Base-by-base conservation (phyloP, 257 asterid genomes). In the Solanum rostratum region DNA sequence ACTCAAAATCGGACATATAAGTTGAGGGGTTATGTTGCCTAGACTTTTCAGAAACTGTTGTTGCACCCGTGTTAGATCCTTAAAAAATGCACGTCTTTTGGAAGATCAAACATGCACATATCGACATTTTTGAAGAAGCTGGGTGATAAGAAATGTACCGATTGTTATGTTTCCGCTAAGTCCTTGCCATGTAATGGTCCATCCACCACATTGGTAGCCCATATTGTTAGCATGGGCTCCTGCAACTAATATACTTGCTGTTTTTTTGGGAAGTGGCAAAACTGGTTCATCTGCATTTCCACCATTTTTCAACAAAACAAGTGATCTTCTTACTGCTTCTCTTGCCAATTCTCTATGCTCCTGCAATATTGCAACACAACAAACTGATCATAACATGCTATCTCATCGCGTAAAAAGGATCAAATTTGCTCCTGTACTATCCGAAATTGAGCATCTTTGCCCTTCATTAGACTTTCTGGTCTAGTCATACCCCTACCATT, bases 101-200 rank as follows among this genome's bases (percentile, higher is more conserved):
- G n/a, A 68, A 27, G 9, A 68, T 68, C 2, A 0, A 1, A 68
- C 76, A 68, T 19, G 43, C 46, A 3, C 22, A 7, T 8, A 0
- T 39, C 9, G 10, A 39, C 5, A 39, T 39, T 4, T 14, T 66
- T 4, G 7, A 66, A 66, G 8, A 66, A 24, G 33, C 46, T 14
- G 22, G 14, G 37, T 22, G 9, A 68, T 33, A 13, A n/a, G 30
- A 82, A 74, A 74, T 59, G 14, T 83, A 83, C 85, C 85, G 20
- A 33, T 24, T 46, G 85, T 83, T 46, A 22, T 83, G 30, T 83
- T 83, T 71, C 70, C 81, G 24, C 80, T 39, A 33, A 68, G 80
- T 83, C 85, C 85, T 83, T 83, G 85, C 85, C 85, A 83, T 83
- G 80, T 50, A 65, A 83, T 83, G 20, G 85, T 83, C 85, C 85